These are phyloP conservation scores for Ophiobolus disseminans DNA, from an alignment of 2,329 filamentous ascomycete species.

Conservation along the genomic window DNA sequence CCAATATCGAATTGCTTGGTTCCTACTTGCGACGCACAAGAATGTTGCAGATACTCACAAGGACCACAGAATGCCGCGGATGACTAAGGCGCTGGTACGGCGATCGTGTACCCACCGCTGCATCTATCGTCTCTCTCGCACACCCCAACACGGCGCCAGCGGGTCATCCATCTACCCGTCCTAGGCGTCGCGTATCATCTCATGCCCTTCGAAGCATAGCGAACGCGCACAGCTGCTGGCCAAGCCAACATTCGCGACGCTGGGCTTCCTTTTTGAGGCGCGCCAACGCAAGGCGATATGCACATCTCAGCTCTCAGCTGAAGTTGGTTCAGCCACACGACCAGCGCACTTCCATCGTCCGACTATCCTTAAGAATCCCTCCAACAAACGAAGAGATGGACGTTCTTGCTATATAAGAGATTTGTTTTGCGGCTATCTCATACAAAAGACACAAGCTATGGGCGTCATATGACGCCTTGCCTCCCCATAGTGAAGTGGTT, in stretches of 20 bases:
- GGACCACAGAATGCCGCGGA: too few species aligned
- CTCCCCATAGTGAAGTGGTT: conserved; percentile 9
- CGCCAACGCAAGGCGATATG: conserved; percentile 8
- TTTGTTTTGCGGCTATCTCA: background rate
- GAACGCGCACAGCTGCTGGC: background rate
- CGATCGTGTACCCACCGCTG: too few species aligned
- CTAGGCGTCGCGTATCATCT: background rate
- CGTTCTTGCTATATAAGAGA: background rate
- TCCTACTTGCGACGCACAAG: too few species aligned
- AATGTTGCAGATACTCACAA: too few species aligned
- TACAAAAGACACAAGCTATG: conserved; percentile 6
- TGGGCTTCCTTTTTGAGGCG: background rate
- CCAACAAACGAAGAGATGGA: too few species aligned
- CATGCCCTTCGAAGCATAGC: background rate
- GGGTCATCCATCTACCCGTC: background rate
- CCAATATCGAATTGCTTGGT: too few species aligned
- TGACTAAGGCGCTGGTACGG: too few species aligned
- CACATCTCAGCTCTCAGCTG: conserved; percentile 4
- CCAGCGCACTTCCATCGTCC: background rate
- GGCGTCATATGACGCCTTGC: conserved; percentile 1
- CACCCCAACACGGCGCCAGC: background rate
- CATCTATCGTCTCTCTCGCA: background rate
- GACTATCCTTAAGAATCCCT: too few species aligned
- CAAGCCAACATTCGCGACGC: background rate
- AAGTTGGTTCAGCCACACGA: conserved; percentile 1